Percentiles rank a stretch among this genome's conserved stretches.
phyloP scores from a whole-genome alignment of 176 grass and related monocot species.

The Avena sativa region DNA sequence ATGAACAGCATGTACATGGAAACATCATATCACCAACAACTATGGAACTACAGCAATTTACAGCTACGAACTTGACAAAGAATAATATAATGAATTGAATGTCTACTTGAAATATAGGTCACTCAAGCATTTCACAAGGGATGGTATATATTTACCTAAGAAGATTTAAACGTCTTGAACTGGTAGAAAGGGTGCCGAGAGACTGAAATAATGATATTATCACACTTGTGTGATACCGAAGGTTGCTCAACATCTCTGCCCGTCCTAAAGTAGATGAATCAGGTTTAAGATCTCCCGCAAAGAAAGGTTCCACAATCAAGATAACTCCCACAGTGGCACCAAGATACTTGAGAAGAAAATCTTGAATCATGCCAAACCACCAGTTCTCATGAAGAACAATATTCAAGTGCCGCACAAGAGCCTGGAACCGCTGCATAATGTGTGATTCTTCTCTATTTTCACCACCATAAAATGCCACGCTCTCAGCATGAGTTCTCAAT shows the following conservation, averaged over 20 bases:
- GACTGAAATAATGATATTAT: conserved; percentile 98
- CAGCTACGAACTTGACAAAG: neutral
- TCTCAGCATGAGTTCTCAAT: conserved; percentile 95
- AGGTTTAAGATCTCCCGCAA: conserved; percentile 84
- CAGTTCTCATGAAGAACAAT: conserved; percentile 94
- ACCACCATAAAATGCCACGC: conserved; percentile 93
- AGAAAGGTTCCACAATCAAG: conserved; percentile 96
- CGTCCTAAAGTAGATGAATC: conserved; percentile 89
- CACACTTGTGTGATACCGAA: conserved; percentile 98
- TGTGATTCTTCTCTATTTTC: conserved; percentile 87
- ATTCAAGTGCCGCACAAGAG: conserved; percentile 80
- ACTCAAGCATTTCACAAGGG: conserved; percentile 6
- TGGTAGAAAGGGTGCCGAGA: conserved; percentile 88
- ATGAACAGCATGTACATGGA: neutral
- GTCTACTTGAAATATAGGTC: neutral
- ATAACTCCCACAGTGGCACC: conserved; percentile 93
- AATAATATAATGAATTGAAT: conserved; percentile 35
- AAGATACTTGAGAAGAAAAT: conserved; percentile 99
- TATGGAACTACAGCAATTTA: neutral
- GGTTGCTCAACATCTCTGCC: conserved; percentile 98
- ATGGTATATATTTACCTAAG: conserved; percentile 70
- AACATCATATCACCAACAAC: conserved; percentile 6
- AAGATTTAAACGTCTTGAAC: conserved; percentile 87
- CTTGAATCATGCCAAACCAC: conserved; percentile 99
- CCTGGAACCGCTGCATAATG: conserved; percentile 75